A percentile compares a stretch with the other conserved stretches of the same genome.
Evolutionary conservation across 306 rosid genomes (phyloP).

Genomic region (Sesbania bispinosa): DNA sequence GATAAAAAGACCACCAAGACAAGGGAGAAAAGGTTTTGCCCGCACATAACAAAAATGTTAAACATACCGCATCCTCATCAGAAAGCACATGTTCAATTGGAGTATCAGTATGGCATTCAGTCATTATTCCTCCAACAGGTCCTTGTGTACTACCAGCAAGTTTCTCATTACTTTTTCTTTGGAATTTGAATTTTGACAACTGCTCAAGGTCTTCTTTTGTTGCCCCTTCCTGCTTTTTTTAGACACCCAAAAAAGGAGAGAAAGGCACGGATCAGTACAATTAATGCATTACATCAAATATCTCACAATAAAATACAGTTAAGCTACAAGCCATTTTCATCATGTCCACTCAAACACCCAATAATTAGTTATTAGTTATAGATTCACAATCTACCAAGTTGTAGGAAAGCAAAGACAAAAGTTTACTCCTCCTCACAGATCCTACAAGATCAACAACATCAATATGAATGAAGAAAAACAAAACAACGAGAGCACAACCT

Average conservation of each 20-base stretch:
- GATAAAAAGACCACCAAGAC: not conserved
- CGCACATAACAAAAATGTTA: not conserved
- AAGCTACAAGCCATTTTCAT: conserved; percentile 8
- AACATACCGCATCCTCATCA: conserved; percentile 80
- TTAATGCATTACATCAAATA: conserved; percentile 13
- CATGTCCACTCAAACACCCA: conserved; percentile 8
- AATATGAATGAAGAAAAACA: conserved; percentile 16
- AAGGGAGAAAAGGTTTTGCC: not conserved
- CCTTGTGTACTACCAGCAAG: conserved; percentile 51
- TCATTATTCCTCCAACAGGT: conserved; percentile 77
- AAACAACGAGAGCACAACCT: not conserved
- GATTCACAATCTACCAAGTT: not conserved
- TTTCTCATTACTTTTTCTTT: conserved; percentile 53
- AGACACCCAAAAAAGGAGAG: conserved; percentile 18
- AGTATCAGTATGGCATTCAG: conserved; percentile 68
- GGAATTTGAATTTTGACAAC: conserved; percentile 75
- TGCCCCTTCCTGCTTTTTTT: conserved; percentile 85
- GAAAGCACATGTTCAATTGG: conserved; percentile 70
- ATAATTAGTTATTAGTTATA: not conserved
- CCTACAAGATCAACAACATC: conserved; percentile 7
- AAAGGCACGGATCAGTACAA: not conserved
- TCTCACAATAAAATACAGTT: not conserved
- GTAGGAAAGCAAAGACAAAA: conserved; percentile 9
- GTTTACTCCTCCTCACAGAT: not conserved
- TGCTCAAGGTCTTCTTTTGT: conserved; percentile 89